Conservation (phyloP, 441 rosid genomes). For the Bruguiera hainesii region DNA sequence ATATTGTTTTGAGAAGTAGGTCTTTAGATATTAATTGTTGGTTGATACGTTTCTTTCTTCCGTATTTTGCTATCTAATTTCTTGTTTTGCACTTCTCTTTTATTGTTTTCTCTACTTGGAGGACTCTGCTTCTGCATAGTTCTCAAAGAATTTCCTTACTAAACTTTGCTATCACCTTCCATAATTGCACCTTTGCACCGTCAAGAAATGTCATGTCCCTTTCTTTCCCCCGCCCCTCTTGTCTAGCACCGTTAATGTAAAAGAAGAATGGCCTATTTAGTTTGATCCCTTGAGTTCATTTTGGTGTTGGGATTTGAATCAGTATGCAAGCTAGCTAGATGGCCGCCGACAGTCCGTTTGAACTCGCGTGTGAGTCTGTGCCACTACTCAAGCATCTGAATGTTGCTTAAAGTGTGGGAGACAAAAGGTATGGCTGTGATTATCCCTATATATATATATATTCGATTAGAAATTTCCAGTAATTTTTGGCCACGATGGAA, state of each 20-base stretch:
- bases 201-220: background rate
- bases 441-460: slow-evolving; percentile 18
- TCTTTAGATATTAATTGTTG: slow-evolving; percentile 21
- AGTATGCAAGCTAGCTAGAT: slow-evolving; percentile 11
- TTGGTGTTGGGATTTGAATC: slow-evolving; percentile 12
- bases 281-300: background rate
- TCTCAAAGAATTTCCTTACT: background rate
- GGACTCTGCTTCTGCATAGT: background rate
- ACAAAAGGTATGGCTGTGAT: slow-evolving; percentile 27
- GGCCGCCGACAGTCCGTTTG: slow-evolving; percentile 12
- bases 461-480: slow-evolving; percentile 19
- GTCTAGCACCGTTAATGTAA: background rate
- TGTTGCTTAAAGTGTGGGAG: slow-evolving; percentile 27
- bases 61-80: slow-evolving; percentile 10
- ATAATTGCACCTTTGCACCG: background rate
- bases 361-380: slow-evolving; percentile 32
- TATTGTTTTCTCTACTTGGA: background rate
- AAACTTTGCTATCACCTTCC: background rate
- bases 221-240: too few relatives aligned
- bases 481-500: background rate
- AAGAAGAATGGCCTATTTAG: background rate
- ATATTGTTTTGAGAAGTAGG: slow-evolving; percentile 16
- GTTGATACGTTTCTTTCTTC: slow-evolving; percentile 29
- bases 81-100: slow-evolving; percentile 22
- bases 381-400: slow-evolving; percentile 27